Evolutionary conservation across 2,329 filamentous ascomycete species (phyloP).

Genomic region (Annulohypoxylon truncatum): DNA sequence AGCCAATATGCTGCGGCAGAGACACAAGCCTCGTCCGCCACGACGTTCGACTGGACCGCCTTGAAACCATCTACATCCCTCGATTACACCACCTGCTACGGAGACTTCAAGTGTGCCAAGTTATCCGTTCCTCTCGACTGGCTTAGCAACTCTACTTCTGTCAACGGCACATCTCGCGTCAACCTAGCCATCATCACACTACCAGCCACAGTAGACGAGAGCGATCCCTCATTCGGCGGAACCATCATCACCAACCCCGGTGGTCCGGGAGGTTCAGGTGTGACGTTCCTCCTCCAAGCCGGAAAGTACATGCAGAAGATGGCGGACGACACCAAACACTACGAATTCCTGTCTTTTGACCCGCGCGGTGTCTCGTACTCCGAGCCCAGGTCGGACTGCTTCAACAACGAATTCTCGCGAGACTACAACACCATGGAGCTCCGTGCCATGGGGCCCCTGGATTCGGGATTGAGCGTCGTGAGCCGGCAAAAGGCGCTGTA

Average conservation of each 20-base stretch:
- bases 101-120: constrained; percentile 54
- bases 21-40: background rate
- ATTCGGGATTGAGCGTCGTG: constrained; percentile 38
- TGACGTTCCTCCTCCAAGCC: constrained; percentile 43
- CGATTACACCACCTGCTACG: constrained; percentile 56
- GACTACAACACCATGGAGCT: constrained; percentile 44
- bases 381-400: constrained; percentile 56
- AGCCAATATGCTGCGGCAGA: constrained; percentile 14
- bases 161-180: constrained; percentile 48
- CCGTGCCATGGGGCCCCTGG: constrained; percentile 48
- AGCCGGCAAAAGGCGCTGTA: constrained; percentile 46
- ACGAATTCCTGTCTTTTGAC: constrained; percentile 59
- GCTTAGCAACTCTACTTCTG: constrained; percentile 43
- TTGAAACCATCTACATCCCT: constrained; percentile 53
- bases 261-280: constrained; percentile 58
- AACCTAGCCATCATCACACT: constrained; percentile 57
- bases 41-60: constrained; percentile 52
- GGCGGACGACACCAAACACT: constrained; percentile 48
- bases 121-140: constrained; percentile 59
- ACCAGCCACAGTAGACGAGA: constrained; percentile 53
- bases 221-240: constrained; percentile 56
- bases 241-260: constrained; percentile 59
- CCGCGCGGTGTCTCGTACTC: constrained; percentile 56
- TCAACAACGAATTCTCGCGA: constrained; percentile 49
- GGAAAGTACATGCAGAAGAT: constrained; percentile 50